phyloP scores from a whole-genome alignment of 2,329 filamentous ascomycete species.

The Herpomyces periplanetae region DNA sequence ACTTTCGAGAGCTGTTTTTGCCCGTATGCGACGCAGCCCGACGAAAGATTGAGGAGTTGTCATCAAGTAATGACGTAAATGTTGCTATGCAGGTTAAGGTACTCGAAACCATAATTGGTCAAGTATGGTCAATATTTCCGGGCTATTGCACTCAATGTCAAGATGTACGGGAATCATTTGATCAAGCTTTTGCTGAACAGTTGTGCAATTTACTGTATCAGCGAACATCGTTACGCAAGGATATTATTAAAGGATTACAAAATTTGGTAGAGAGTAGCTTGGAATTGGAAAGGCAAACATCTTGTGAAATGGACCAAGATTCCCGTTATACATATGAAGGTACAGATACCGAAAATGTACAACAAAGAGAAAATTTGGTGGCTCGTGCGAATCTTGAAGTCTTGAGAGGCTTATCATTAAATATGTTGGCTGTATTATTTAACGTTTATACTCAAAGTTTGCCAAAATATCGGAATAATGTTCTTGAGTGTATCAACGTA shows the following conservation, averaged over 20 bases:
- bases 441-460: conserved; percentile 93
- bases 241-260: conserved; percentile 54
- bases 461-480: conserved; percentile 57
- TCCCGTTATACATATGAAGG: conserved; percentile 41
- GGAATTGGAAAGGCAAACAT: conserved; percentile 20
- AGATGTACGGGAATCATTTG: conserved; percentile 24
- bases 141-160: conserved; percentile 64
- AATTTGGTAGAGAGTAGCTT: conserved; percentile 65
- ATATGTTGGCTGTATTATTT: conserved; percentile 81
- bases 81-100: conserved; percentile 94
- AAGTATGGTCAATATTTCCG: conserved; percentile 71
- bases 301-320: conserved; percentile 32
- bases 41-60: conserved; percentile 45
- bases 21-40: conserved; percentile 67
- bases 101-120: conserved; percentile 75
- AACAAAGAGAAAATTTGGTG: too few species aligned
- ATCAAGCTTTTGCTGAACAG: conserved; percentile 58
- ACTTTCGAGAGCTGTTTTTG: conserved; percentile 55
- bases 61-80: conserved; percentile 34
- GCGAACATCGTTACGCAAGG: conserved; percentile 47
- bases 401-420: conserved; percentile 36
- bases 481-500: conserved; percentile 72
- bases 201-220: conserved; percentile 69
- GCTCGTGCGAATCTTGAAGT: conserved; percentile 49
- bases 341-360: too few species aligned